These are phyloP conservation scores for Epichloe typhina DNA, from an alignment of 2,329 filamentous ascomycete species.

Conservation along the genomic window DNA sequence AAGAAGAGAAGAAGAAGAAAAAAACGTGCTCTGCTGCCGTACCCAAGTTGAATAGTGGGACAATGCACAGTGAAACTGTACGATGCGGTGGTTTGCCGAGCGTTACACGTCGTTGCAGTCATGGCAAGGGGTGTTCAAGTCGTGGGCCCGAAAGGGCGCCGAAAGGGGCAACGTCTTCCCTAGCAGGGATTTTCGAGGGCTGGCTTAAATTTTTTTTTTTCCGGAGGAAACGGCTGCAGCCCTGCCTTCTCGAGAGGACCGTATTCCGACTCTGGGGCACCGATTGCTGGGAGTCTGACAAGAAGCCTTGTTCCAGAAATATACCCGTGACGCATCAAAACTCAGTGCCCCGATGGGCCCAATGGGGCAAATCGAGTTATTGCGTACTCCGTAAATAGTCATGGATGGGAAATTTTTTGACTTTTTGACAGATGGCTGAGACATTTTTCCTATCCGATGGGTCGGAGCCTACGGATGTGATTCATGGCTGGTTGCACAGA, in stretches of 20 bases:
- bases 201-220: background rate
- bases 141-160: background rate
- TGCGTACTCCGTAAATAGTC: background rate
- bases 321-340: background rate
- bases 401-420: background rate
- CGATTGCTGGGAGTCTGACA: background rate
- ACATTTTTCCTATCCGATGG: background rate
- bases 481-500: background rate
- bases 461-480: background rate
- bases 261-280: background rate
- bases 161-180: background rate
- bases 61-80: background rate
- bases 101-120: background rate
- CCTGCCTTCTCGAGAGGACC: background rate
- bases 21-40: background rate
- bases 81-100: conserved; percentile 2
- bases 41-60: background rate
- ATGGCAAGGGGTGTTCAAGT: background rate
- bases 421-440: background rate
- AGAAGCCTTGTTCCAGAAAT: background rate
- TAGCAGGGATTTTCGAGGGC: background rate
- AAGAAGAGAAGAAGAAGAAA: background rate
- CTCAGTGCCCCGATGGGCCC: background rate
- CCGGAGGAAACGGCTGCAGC: background rate
- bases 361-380: background rate